These are phyloP conservation scores for Powellomyces hirtus DNA, from an alignment of 192 early-diverging fungal genomes.

Conservation along the genomic window DNA sequence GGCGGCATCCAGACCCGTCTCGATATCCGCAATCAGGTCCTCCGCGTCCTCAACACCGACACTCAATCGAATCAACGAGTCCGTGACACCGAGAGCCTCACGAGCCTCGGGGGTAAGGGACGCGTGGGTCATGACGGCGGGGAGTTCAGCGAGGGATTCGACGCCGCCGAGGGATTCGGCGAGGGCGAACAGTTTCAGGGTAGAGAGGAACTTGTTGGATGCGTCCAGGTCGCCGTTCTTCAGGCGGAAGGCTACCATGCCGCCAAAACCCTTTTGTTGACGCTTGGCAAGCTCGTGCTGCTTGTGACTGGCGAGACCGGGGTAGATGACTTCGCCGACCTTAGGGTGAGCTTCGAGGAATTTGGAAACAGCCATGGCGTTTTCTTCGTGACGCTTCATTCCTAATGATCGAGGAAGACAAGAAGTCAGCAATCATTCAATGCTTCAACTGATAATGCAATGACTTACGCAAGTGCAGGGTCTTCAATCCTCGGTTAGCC, in stretches of 20 bases:
- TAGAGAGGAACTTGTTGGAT: constrained; percentile 80
- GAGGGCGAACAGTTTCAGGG: constrained; percentile 80
- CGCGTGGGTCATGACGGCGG: constrained; percentile 95
- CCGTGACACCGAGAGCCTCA: constrained; percentile 81
- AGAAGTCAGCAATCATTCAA: neutral
- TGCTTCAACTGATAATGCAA: no score
- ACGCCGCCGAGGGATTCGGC: constrained; percentile 98
- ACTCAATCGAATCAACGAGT: constrained; percentile 86
- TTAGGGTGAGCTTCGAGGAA: constrained; percentile 66
- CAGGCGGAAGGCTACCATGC: constrained; percentile 95
- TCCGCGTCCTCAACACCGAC: constrained; percentile 92
- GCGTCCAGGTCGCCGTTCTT: constrained; percentile 70
- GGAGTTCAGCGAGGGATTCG: constrained; percentile 91
- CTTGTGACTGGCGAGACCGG: constrained; percentile 84
- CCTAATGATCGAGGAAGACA: neutral
- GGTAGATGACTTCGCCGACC: constrained; percentile 89
- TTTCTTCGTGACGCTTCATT: constrained; percentile 85
- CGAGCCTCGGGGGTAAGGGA: constrained; percentile 84
- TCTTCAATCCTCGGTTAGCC: constrained; percentile 93
- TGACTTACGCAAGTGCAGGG: constrained; percentile 78
- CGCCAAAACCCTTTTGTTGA: constrained; percentile 91
- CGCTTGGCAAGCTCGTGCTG: constrained; percentile 88
- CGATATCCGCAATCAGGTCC: constrained; percentile 80
- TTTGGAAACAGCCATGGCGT: constrained; percentile 82
- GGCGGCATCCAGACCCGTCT: constrained; percentile 58